Base-by-base conservation (phyloP, 2,329 filamentous ascomycete genomes). In the Microsporum ferrugineum region DNA sequence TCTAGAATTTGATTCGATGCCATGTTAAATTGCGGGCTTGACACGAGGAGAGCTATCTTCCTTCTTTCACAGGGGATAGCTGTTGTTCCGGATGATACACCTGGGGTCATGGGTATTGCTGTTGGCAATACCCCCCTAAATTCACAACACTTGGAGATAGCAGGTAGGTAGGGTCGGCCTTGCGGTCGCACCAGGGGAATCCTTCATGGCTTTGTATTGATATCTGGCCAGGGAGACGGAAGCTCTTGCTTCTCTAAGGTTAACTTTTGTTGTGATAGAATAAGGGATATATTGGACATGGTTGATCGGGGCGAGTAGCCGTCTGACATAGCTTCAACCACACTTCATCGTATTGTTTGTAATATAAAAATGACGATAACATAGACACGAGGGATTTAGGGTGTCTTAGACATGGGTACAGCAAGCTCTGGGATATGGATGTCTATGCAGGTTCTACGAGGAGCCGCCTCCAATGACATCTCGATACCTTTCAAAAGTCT, bases 391-490 rank as follows among this genome's bases (percentile, higher is more conserved):
- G 56, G 39, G 31, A 41, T 12, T n/a, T 27, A 41, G 56, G 34
- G 36, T 58, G 27, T 31, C 56, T 41, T 33, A 58, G 56, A 41
- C 56, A 41, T 29, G 56, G 36, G 39, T 41, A 58, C 39, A 45
- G 17, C 39, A 45, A 43, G n/a, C 36, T 41, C 38, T 5, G 12
- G 56, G 10, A 14, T 34, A 41, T 31, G 38, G 39, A 27, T 29
- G 36, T 58, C 36, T 38, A 41, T 58, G 36, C 56, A 41, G 12
- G 23, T 10, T 29, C 12, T 58, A 36, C 38, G 12, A 29, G 36
- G 56, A 58, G 33, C 39, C 56, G 33, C 56, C 56, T 58, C 56
- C 56, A 58, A 58, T 58, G 34, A 58, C n/a, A 58, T 58, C 56
- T 14, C 38, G 29, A 41, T 8, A 17, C 36, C 23, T 41, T 29